These are phyloP conservation scores for Paecilomyces variotii DNA, from an alignment of 2,329 filamentous ascomycete genomes.

Conservation along the genomic window DNA sequence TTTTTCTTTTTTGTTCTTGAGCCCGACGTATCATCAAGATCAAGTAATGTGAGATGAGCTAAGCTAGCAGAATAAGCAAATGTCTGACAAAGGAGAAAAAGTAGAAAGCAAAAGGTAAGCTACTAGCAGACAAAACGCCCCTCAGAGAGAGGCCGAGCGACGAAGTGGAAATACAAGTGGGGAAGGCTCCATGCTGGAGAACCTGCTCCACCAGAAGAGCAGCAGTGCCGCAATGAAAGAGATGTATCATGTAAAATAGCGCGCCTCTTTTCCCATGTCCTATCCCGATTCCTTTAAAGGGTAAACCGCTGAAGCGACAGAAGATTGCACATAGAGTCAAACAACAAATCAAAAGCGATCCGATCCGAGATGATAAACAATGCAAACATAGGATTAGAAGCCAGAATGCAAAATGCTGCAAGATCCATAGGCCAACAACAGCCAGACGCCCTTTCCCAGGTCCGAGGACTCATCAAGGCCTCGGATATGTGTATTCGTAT, in stretches of 20 bases:
- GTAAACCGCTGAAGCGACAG: conserved; percentile 5
- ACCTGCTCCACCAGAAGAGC: conserved; percentile 4
- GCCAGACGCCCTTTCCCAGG: conserved; percentile 8
- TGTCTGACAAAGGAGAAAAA: background rate
- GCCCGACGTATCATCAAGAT: background rate
- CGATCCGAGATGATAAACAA: conserved; percentile 1
- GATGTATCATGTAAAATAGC: background rate
- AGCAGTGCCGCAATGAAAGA: background rate
- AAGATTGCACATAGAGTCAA: background rate
- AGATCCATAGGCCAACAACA: conserved; percentile 9
- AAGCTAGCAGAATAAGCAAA: background rate
- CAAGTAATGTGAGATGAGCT: background rate
- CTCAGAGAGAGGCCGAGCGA: background rate
- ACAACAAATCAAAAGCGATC: conserved; percentile 1
- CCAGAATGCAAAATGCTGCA: conserved; percentile 9
- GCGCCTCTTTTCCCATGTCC: conserved; percentile 5
- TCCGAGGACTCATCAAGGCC: conserved; percentile 6
- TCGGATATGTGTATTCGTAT: conserved; percentile 17
- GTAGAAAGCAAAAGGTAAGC: background rate
- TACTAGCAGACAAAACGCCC: conserved; percentile 1
- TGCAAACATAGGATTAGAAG: conserved; percentile 1
- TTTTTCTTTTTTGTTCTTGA: background rate
- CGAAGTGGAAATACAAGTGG: conserved; percentile 1
- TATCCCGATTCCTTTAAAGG: background rate
- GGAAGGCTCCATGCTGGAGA: conserved; percentile 6